These are phyloP conservation scores for Aaosphaeria arxii DNA, from an alignment of 2,329 filamentous ascomycete genomes.

Conservation along the genomic window DNA sequence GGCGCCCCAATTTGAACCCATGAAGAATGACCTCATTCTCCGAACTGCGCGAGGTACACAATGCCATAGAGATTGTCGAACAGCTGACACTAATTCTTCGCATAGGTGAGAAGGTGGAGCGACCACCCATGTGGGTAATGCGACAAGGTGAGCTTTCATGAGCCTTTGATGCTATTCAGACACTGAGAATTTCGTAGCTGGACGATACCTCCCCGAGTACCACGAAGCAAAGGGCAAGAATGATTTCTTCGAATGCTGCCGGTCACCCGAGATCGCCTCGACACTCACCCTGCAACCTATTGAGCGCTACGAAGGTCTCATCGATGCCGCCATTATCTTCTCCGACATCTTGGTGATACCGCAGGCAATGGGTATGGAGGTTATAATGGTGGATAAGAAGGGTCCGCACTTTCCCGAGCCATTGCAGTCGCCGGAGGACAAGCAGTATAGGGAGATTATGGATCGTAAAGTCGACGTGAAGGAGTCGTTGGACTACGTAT, in stretches of 20 bases:
- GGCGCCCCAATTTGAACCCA: constrained; percentile 70
- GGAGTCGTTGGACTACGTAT: constrained; percentile 86
- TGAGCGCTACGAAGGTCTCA: constrained; percentile 82
- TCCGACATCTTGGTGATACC: constrained; percentile 97
- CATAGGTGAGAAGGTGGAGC: constrained; percentile 81
- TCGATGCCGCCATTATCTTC: constrained; percentile 98
- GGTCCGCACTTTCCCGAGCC: constrained; percentile 92
- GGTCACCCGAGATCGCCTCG: constrained; percentile 86
- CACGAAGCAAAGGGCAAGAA: constrained; percentile 86
- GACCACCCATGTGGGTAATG: constrained; percentile 98
- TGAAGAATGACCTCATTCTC: constrained; percentile 90
- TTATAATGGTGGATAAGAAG: constrained; percentile 97
- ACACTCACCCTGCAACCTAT: constrained; percentile 93
- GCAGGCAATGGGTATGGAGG: constrained; percentile 97
- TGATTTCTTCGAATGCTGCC: constrained; percentile 98
- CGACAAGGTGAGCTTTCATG: constrained; percentile 71
- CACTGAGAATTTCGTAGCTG: constrained; percentile 57
- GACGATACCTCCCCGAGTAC: constrained; percentile 96
- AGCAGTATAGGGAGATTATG: constrained; percentile 78
- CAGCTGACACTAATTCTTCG: constrained; percentile 14
- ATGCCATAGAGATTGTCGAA: background rate
- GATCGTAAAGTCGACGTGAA: constrained; percentile 77
- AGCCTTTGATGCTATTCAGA: background rate
- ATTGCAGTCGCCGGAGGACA: constrained; percentile 73
- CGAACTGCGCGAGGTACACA: constrained; percentile 79